phyloP scores from a whole-genome alignment of 2,329 filamentous ascomycete genomes.

The Hymenoscyphus repandus region DNA sequence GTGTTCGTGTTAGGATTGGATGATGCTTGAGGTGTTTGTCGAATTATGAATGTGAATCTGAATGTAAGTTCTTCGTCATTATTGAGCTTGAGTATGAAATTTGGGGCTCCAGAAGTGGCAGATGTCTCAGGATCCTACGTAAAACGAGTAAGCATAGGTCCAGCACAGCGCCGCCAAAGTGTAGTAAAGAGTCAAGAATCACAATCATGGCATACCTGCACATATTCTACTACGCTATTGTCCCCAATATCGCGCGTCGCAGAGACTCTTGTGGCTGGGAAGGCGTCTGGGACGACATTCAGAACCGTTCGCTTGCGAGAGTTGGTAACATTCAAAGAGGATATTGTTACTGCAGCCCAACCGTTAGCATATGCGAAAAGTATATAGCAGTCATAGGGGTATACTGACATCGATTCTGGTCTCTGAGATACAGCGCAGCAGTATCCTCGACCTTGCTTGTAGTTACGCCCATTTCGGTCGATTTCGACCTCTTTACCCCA shows the following conservation, averaged over 20 bases:
- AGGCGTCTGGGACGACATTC: slow-evolving; percentile 77
- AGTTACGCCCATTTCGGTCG: slow-evolving; percentile 75
- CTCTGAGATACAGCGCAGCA: slow-evolving; percentile 74
- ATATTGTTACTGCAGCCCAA: slow-evolving; percentile 67
- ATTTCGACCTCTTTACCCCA: slow-evolving; percentile 25
- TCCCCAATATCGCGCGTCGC: slow-evolving; percentile 71
- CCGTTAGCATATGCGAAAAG: slow-evolving; percentile 11
- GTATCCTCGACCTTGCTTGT: slow-evolving; percentile 84
- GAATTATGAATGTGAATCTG: slow-evolving; percentile 83
- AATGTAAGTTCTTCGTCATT: slow-evolving; percentile 93
- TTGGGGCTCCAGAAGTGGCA: slow-evolving; percentile 45
- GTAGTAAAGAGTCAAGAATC: not conserved
- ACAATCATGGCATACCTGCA: slow-evolving; percentile 60
- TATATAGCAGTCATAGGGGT: slow-evolving; percentile 5
- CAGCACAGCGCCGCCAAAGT: not conserved
- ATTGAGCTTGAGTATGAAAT: slow-evolving; percentile 78
- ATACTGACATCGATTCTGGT: slow-evolving; percentile 81
- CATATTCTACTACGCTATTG: slow-evolving; percentile 74
- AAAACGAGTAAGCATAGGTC: slow-evolving; percentile 14
- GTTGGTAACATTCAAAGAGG: slow-evolving; percentile 76
- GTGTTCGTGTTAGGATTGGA: slow-evolving; percentile 43
- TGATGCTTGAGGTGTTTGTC: slow-evolving; percentile 42
- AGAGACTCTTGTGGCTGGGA: slow-evolving; percentile 73
- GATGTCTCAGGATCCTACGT: slow-evolving; percentile 69
- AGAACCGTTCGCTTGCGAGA: slow-evolving; percentile 71